A percentile compares a stretch with the other conserved stretches of the same genome.
Evolutionary conservation across 345 rosid species (phyloP).

Genomic region (Mangifera indica): DNA sequence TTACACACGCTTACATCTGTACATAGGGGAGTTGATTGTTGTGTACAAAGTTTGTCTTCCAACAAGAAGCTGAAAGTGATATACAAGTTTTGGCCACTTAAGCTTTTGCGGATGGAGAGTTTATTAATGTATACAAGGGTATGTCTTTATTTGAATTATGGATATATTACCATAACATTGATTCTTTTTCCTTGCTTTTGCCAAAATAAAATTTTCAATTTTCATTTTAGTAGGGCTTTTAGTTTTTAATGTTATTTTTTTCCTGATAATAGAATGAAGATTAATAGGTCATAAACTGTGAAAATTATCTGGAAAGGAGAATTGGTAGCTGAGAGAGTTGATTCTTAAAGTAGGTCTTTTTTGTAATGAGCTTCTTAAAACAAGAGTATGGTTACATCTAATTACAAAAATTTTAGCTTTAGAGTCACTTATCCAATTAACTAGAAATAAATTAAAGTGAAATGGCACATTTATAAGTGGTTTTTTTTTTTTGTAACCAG

Average conservation of each 20-base stretch:
- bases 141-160: conserved; percentile 6
- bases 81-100: conserved; percentile 11
- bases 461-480: no score
- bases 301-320: no score
- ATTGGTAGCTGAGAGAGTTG: no score
- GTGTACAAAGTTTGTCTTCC: conserved; percentile 11
- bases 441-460: no score
- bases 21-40: conserved; percentile 16
- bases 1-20: conserved; percentile 28
- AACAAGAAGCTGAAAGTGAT: conserved; percentile 20
- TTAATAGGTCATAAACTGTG: no score
- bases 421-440: no score
- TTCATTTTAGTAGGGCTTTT: neutral
- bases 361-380: no score
- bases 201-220: neutral
- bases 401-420: no score
- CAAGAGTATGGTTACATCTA: no score
- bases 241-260: no score
- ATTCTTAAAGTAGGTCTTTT: no score
- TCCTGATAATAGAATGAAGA: neutral
- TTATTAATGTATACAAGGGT: conserved; percentile 24
- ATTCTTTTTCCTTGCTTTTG: neutral
- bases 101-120: conserved; percentile 20
- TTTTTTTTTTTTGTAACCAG: no score
- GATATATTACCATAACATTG: neutral